phyloP scores from a whole-genome alignment of 108 stramenopile genomes.

The Cyclotella sp. region DNA sequence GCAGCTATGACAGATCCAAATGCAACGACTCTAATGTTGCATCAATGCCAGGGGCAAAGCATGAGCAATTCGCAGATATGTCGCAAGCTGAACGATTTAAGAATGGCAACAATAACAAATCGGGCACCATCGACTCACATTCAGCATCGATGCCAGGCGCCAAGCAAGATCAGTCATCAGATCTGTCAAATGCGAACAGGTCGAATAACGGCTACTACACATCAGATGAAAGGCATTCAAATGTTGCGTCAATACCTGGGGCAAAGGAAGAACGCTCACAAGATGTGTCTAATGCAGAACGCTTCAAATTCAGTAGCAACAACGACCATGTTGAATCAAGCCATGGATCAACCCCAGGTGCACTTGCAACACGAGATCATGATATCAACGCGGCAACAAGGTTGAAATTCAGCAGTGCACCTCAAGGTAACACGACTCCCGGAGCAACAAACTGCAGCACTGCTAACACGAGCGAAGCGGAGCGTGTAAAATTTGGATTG shows the following conservation, averaged over 20 bases:
- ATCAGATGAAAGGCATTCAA: background rate
- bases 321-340: background rate
- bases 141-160: background rate
- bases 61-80: slow-evolving; percentile 8
- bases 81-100: slow-evolving; percentile 19
- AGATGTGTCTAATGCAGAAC: background rate
- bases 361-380: too few species aligned
- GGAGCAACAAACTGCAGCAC: background rate
- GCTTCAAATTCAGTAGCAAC: background rate
- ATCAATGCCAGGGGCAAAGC: slow-evolving; percentile 21
- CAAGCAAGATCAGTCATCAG: background rate
- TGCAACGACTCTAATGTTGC: background rate
- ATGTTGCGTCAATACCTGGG: too few species aligned
- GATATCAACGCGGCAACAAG: slow-evolving; percentile 4
- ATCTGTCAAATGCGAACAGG: slow-evolving; percentile 1
- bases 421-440: background rate
- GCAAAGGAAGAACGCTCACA: background rate
- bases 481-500: slow-evolving; percentile 32
- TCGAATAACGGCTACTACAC: background rate
- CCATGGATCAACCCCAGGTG: background rate
- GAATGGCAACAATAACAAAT: background rate
- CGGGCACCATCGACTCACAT: too few species aligned
- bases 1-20: background rate
- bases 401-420: background rate
- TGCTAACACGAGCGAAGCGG: slow-evolving; percentile 11